Conservation (phyloP, 2,329 filamentous ascomycete species). For the Iodosphaeria phyllophila region DNA sequence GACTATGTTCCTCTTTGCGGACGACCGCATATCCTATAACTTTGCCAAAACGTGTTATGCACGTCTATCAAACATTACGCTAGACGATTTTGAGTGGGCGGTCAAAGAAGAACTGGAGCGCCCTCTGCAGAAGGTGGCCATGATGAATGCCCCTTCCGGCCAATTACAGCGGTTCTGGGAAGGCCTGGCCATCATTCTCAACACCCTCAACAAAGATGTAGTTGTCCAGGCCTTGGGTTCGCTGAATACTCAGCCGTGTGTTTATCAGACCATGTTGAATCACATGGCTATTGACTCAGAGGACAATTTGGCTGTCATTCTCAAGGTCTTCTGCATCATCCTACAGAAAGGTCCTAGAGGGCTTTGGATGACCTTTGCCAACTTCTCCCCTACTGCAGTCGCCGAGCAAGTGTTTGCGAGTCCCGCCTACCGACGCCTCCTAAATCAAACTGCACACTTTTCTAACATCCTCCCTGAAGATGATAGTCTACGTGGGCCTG, state of each 20-base stretch:
- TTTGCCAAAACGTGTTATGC: conserved; percentile 56
- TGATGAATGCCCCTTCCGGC: conserved; percentile 18
- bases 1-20: conserved; percentile 67
- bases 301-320: conserved; percentile 44
- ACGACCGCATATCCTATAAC: conserved; percentile 38
- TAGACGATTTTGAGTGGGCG: conserved; percentile 72
- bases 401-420: conserved; percentile 72
- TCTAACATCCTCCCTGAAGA: conserved; percentile 30
- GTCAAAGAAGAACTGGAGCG: conserved; percentile 54
- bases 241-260: conserved; percentile 60
- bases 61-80: conserved; percentile 42
- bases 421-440: conserved; percentile 40
- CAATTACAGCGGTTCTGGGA: conserved; percentile 61
- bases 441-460: conserved; percentile 39
- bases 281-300: conserved; percentile 34
- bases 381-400: conserved; percentile 61
- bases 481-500: conserved; percentile 32
- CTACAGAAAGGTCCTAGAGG: conserved; percentile 58
- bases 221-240: conserved; percentile 63
- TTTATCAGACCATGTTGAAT: conserved; percentile 40
- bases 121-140: conserved; percentile 43
- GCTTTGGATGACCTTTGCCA: conserved; percentile 77
- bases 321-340: conserved; percentile 51
- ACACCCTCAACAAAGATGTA: conserved; percentile 51
- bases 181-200: conserved; percentile 56